Evolutionary conservation across 768 basidiomycete species (phyloP), one percentile per base, ranked within the genome.

Genomic region (Rhodotorula toruloides): DNA sequence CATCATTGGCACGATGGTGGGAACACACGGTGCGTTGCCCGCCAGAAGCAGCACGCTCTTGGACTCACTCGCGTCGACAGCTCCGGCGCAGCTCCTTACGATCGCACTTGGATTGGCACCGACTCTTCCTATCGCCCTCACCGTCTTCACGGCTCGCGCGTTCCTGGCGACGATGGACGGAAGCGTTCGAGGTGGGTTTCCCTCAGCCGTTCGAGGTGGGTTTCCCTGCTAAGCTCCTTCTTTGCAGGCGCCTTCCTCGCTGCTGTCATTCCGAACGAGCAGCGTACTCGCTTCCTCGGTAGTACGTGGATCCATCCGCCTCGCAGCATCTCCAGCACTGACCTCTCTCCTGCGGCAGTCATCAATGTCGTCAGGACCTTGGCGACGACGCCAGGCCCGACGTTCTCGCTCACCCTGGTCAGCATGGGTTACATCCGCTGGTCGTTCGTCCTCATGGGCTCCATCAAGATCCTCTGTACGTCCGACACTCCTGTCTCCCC

Each of bases 291-390:
- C 0, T 65, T 70, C 63, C 55, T 70, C 50, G 68, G 68, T 16
- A 59, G 57, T 65, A 29, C 25, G 56, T 40, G 1, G 11, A 2
- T 25, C 32, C 2, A 17, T 36, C 43, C 16, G 25, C 32, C 1
- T 37, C 29, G 5, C 4, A 27, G 19, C 21, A 17, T 21, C 0
- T 25, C 19, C 0, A 13, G 3, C 36, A 17, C 47, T 42, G 2
- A 40, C 34, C 1, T 14, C 37, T 21, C 3, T 9, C 6, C 47
- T 4, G 13, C 11, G n/a, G 9, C 63, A 64, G 63, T 69, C 37
- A 56, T 70, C 46, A 65, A 70, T 56, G 59, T 70, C 36, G 65
- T 59, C 59, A 70, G 65, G 46, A 65, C 68, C 3, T 56, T 70
- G n/a, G 68, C 68, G 3, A 32, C 54, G 3, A 50, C 63, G 9